Base-by-base conservation (phyloP, 1,139 yeast species). In the Suhomyces kunorum region DNA sequence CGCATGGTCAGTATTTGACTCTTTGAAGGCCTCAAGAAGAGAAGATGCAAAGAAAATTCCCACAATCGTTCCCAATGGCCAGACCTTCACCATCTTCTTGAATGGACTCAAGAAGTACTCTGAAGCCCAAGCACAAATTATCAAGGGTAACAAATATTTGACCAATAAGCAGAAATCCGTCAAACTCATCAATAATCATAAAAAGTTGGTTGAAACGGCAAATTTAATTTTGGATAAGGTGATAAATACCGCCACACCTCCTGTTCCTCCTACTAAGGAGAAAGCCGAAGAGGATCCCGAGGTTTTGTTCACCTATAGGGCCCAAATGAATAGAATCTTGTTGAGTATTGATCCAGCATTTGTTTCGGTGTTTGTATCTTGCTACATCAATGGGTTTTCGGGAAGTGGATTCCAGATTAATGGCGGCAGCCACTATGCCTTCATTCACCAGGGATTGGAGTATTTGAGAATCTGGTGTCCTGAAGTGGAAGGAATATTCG, bases 1-100 rank as follows among this genome's bases (percentile, higher is more conserved):
- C 24, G 74, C 75, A 1, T 72, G 77, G 78, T 49, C 54, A 1
- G 59, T 70, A 34, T 72, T 72, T 39, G 67, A 70, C 35, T 49
- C 49, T 15, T 53, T 70, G 31, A 35, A 56, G 8, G 58, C 53
- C 47, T 32, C 39, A 43, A 13, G 54, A 49, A 25, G 13, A 14
- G 38, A 39, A 4, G 32, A 39, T 2, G 32, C 45, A 13, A 25
- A 49, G 43, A 29, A 52, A 40, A 15, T 45, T 12, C 45, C 48
- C 7, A 34, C 40, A 8, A 42, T 69, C 6, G 51, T 47, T 5
- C 70, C 77, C 2, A 61, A 70, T 46, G 52, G 61, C 19, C 69
- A 64, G 38, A 64, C 76, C 1, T 72, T 66, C 36, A 68, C 76
- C 1, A 70, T 68, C 14, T 61, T 72, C 39, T 54, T 71, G 14